A percentile compares a stretch with the other conserved stretches of the same genome.
These are phyloP conservation scores for Pachyrhizus erosus DNA, from an alignment of 306 rosid species.

Conservation along the genomic window DNA sequence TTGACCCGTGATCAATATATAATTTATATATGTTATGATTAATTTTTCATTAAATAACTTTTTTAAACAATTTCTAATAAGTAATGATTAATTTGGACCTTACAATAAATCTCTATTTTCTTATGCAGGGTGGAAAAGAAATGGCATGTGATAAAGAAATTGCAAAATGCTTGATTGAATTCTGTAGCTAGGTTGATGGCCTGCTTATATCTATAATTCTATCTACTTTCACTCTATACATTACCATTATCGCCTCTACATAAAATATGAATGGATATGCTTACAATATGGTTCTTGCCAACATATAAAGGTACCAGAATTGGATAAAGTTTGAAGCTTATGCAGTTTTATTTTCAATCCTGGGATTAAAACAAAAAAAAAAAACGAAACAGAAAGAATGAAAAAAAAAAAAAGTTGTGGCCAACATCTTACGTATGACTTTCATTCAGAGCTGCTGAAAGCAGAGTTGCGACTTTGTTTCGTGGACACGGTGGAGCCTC, in stretches of 20 bases:
- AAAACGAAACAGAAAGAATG: background rate
- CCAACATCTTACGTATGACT: conserved; percentile 60
- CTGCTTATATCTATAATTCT: background rate
- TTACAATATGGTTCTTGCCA: background rate
- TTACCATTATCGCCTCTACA: background rate
- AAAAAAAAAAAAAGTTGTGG: background rate
- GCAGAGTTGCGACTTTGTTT: conserved; percentile 44
- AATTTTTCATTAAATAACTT: background rate
- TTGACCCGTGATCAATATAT: too few relatives aligned
- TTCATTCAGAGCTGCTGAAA: conserved; percentile 50
- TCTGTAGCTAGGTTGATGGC: background rate
- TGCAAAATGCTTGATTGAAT: background rate
- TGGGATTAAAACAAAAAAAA: background rate
- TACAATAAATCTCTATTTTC: too few relatives aligned
- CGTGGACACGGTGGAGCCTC: conserved; percentile 81
- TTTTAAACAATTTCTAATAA: background rate
- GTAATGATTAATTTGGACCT: too few relatives aligned
- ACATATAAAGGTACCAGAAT: background rate
- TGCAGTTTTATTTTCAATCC: background rate
- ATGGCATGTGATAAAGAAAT: background rate
- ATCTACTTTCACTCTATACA: background rate
- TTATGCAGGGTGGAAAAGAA: background rate
- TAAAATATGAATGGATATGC: background rate
- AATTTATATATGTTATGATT: too few relatives aligned
- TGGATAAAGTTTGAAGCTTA: background rate